Evolutionary conservation across 768 basidiomycete species (phyloP), one percentile per base, ranked within the genome.

Genomic region (Podaxis sp.): DNA sequence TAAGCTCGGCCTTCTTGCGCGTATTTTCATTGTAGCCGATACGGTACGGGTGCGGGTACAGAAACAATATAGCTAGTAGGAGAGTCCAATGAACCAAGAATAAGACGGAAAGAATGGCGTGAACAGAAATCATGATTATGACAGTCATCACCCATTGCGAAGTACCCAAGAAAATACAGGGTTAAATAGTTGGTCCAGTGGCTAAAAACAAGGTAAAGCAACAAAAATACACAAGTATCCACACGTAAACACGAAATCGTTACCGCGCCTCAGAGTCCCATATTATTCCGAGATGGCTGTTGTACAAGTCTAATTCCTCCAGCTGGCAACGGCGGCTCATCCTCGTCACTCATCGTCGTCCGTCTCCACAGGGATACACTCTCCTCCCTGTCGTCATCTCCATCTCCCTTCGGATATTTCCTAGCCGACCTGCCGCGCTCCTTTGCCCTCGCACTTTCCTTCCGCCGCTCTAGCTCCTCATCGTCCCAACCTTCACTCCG

Each of bases 381-480:
- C 74, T 90, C 88, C 60, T 89, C 88, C 54, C 71, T 70, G 57
- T 90, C 88, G 66, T 85, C 84, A 2, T 80, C 78, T 0, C 77
- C 80, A 25, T 67, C 72, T n/a, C 78, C 80, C 57, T 76, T 78
- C 3, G 82, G 82, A 63, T 86, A 85, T 47, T 74, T 75, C 69
- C 79, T 77, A 53, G 74, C 72, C 29, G 77, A 73, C 64, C 79
- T 73, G 29, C 76, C 71, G 46, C 71, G 67, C 25, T 67, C 71
- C 52, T 66, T 70, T 43, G 70, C 67, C 63, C 67, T 87, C 84
- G 69, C 83, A 80, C 22, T 79, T 72, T 11, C 79, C 79, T 36
- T 64, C 70, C 69, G 65, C 59, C 63, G 57, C 63, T 68, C 63
- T 56, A 66, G 64, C 54, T 66, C 69, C 2, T 71, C 73, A 24